phyloP scores from a whole-genome alignment of 2,329 filamentous ascomycete species.

The Arthrobotrys iridis region DNA sequence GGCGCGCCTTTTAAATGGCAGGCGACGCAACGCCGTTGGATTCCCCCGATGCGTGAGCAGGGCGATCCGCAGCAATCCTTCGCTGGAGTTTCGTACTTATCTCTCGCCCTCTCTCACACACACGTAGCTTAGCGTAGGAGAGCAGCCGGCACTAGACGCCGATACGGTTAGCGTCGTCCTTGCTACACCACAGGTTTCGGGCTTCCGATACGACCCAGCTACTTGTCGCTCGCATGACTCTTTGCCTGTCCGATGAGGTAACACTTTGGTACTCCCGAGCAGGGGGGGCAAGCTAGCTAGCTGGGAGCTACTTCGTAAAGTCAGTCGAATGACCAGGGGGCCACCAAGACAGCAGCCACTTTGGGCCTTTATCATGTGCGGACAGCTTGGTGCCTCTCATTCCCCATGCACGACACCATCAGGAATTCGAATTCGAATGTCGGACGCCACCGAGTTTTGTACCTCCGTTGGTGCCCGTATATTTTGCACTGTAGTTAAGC shows the following conservation, averaged over 20 bases:
- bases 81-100: background rate
- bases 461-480: background rate
- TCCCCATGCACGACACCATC: background rate
- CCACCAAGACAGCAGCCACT: conserved; percentile 25
- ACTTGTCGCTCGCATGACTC: conserved; percentile 20
- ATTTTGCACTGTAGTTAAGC: background rate
- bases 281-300: conserved; percentile 4
- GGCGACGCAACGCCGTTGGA: conserved; percentile 31
- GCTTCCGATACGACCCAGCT: conserved; percentile 31
- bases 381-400: too few species aligned
- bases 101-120: background rate
- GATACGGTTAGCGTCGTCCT: background rate
- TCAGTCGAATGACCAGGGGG: conserved; percentile 8
- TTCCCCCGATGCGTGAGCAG: conserved; percentile 21
- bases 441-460: conserved; percentile 6
- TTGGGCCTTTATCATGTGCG: conserved; percentile 26
- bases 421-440: too few species aligned
- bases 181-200: conserved; percentile 35
- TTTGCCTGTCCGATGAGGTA: conserved; percentile 28
- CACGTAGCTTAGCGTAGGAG: conserved; percentile 22
- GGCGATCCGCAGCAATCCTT: conserved; percentile 28
- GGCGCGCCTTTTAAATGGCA: conserved; percentile 35
- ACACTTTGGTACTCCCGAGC: background rate
- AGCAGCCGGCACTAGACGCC: conserved; percentile 7
- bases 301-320: background rate